These are phyloP conservation scores for Gossypium schwendimanii DNA, from an alignment of 441 rosid genomes.

Conservation along the genomic window DNA sequence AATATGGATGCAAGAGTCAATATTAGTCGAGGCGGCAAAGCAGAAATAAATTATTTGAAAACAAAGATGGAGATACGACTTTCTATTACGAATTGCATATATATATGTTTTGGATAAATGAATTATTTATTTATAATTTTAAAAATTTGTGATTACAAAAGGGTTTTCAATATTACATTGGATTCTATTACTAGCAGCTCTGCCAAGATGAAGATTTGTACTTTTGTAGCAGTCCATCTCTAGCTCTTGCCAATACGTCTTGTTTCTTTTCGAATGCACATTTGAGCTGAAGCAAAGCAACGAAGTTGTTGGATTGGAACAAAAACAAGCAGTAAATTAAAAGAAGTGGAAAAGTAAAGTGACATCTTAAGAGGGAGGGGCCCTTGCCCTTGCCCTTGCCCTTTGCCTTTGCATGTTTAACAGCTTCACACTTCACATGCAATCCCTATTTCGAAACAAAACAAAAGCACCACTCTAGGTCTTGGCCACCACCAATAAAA, in stretches of 20 bases:
- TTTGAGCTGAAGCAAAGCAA: too few relatives aligned
- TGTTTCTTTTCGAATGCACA: too few relatives aligned
- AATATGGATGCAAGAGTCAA: not conserved
- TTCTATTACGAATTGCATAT: not conserved
- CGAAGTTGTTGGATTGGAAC: not conserved
- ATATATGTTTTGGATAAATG: too few relatives aligned
- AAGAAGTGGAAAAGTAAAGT: not conserved
- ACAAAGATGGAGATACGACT: not conserved
- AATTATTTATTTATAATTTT: too few relatives aligned
- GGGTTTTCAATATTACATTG: not conserved
- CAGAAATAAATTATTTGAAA: not conserved
- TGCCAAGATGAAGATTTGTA: not conserved
- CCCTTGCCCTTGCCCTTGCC: not conserved
- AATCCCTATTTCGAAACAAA: not conserved
- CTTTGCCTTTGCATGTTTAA: not conserved
- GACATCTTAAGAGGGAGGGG: not conserved
- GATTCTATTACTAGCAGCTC: not conserved
- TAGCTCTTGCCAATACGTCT: too few relatives aligned
- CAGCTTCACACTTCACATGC: slow-evolving; percentile 13
- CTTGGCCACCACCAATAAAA: not conserved
- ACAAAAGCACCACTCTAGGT: not conserved
- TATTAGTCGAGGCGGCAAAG: not conserved
- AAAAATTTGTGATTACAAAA: too few relatives aligned
- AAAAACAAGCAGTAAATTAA: not conserved
- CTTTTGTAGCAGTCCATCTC: too few relatives aligned